These are phyloP conservation scores for Cynara cardunculus DNA, from an alignment of 129 eudicot species.

Conservation along the genomic window DNA sequence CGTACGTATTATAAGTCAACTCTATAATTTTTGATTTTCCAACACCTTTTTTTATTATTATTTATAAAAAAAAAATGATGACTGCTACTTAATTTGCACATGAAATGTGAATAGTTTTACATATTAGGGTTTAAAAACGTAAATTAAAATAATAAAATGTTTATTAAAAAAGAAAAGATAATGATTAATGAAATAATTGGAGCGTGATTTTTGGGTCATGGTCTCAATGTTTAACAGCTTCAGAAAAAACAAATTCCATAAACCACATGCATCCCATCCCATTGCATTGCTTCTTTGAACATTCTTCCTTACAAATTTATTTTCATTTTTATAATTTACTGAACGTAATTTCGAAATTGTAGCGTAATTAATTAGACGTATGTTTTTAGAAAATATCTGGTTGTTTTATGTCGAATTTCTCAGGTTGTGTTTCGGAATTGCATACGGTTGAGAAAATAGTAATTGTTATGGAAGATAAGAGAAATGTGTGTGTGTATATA, in stretches of 20 bases:
- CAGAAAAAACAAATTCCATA: slow-evolving; percentile 1
- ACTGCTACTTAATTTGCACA: background rate
- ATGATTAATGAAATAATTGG: slow-evolving; percentile 30
- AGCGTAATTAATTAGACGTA: background rate
- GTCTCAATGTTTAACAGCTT: background rate
- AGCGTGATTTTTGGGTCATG: slow-evolving; percentile 48
- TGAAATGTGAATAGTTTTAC: background rate
- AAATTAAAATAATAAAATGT: background rate
- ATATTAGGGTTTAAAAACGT: background rate
- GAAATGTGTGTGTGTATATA: no score
- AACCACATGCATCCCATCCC: slow-evolving; percentile 38
- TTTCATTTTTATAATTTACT: background rate
- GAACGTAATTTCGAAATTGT: background rate
- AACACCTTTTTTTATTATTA: no score
- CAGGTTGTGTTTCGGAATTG: background rate
- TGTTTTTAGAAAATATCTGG: background rate
- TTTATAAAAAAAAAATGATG: no score
- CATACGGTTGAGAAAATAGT: background rate
- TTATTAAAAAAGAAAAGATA: background rate
- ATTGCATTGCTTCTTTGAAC: slow-evolving; percentile 28
- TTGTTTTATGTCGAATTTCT: background rate
- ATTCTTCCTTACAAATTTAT: background rate
- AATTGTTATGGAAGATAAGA: no score
- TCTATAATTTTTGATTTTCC: background rate
- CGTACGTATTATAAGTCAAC: slow-evolving; percentile 20